Conservation (phyloP, 441 rosid species). For the Arabidopsis hybrid region DNA sequence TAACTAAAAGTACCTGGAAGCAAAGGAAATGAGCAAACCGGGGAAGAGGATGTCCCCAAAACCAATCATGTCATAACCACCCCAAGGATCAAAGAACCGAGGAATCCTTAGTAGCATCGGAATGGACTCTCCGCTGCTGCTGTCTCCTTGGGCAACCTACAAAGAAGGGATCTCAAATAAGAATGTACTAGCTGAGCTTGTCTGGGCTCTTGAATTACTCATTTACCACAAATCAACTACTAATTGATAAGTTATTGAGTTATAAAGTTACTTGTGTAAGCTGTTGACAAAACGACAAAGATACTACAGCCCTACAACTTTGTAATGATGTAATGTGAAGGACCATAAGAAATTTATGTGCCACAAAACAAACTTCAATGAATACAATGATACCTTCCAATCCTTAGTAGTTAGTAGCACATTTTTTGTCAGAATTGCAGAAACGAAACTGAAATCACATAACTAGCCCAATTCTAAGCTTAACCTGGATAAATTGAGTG, state of each 20-base stretch:
- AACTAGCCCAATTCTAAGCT: conserved; percentile 8
- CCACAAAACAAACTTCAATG: not conserved
- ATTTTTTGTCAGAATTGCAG: not conserved
- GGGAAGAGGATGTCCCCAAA: conserved; percentile 99
- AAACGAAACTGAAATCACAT: conserved; percentile 1
- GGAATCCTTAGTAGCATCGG: conserved; percentile 96
- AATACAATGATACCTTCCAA: not conserved
- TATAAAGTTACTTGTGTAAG: not conserved
- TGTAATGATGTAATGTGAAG: not conserved
- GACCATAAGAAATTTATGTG: not conserved
- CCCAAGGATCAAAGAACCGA: conserved; percentile 87
- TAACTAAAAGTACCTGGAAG: conserved; percentile 64
- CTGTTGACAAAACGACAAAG: not conserved
- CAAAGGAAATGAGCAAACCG: conserved; percentile 89
- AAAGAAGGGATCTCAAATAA: conserved; percentile 27
- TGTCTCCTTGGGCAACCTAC: conserved; percentile 96
- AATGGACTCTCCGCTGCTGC: conserved; percentile 88
- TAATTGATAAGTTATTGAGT: not conserved
- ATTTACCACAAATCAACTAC: not conserved
- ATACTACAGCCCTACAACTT: not conserved
- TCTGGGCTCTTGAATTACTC: too few species aligned
- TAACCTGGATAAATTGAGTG: not conserved
- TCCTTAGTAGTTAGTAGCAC: not conserved
- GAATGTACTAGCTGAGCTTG: conserved; percentile 1
- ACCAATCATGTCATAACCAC: conserved; percentile 99